A percentile compares a stretch with the other conserved stretches of the same genome.
phyloP scores from a whole-genome alignment of 1,284 basidiomycete species.

The Ceratobasidium sp. region DNA sequence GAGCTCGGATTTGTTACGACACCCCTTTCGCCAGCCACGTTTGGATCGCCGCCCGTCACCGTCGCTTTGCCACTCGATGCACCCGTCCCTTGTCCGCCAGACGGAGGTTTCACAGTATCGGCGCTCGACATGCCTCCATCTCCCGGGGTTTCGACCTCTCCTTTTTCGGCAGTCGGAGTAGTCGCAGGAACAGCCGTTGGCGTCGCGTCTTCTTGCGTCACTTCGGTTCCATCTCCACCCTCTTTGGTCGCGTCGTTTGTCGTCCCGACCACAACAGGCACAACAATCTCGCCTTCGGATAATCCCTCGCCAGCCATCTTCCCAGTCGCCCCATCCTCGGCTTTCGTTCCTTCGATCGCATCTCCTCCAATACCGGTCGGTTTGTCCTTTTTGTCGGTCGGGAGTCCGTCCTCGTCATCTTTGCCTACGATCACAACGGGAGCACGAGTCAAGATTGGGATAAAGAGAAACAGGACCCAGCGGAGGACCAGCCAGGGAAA shows the following conservation, averaged over 20 bases:
- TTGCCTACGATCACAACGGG: neutral
- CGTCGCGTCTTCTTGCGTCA: neutral
- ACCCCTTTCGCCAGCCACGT: neutral
- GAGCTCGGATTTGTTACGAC: conserved; percentile 10
- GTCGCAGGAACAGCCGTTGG: neutral
- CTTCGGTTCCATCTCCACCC: neutral
- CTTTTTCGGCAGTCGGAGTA: neutral
- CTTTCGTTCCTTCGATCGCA: conserved; percentile 6
- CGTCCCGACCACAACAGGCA: conserved; percentile 5
- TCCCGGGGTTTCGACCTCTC: neutral
- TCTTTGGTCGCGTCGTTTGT: neutral
- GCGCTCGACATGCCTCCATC: neutral
- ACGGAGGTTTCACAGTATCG: neutral
- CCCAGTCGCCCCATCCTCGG: conserved; percentile 10
- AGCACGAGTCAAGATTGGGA: neutral
- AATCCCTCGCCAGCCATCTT: conserved; percentile 7
- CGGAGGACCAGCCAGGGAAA: neutral
- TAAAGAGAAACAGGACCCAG: neutral
- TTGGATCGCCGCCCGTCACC: neutral
- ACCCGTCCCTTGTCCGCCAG: neutral
- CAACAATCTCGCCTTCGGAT: conserved; percentile 12
- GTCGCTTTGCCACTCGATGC: neutral
- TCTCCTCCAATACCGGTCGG: conserved; percentile 8
- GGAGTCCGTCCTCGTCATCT: neutral
- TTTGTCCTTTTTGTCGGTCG: neutral